Percentiles rank a stretch among this genome's conserved stretches.
Conservation (phyloP, 306 rosid species). For the Vigna unguiculata region DNA sequence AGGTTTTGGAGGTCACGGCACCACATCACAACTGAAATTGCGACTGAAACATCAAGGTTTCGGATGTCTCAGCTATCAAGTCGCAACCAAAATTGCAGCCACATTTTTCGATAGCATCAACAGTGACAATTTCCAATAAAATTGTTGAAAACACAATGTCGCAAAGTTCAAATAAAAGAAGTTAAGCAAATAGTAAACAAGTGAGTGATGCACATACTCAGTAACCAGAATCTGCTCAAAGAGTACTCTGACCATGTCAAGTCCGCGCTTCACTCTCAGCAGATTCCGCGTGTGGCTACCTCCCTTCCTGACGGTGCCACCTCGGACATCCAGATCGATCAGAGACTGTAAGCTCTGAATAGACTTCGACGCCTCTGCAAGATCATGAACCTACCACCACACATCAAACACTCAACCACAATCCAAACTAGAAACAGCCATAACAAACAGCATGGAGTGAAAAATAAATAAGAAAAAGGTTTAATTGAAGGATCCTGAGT, state of each 20-base stretch:
- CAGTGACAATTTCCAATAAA: not conserved
- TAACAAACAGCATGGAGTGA: not conserved
- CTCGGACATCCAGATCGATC: slow-evolving; percentile 72
- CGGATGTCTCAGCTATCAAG: not conserved
- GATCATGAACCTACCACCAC: slow-evolving; percentile 73
- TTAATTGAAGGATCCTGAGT: not conserved
- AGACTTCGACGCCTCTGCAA: slow-evolving; percentile 80
- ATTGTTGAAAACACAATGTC: not conserved
- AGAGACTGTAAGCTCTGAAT: slow-evolving; percentile 61
- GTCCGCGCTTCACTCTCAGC: slow-evolving; percentile 88
- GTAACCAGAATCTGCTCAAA: slow-evolving; percentile 76
- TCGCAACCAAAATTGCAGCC: not conserved
- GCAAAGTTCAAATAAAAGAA: not conserved
- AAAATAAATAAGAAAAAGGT: not conserved
- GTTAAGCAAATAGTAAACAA: not conserved
- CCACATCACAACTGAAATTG: not conserved
- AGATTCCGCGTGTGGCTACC: slow-evolving; percentile 94
- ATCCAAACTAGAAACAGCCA: not conserved
- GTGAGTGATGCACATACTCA: slow-evolving; percentile 58
- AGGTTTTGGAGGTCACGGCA: not conserved
- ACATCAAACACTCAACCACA: slow-evolving; percentile 4
- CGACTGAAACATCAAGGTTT: not conserved
- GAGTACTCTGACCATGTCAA: slow-evolving; percentile 88
- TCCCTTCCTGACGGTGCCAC: slow-evolving; percentile 58
- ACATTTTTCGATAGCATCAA: not conserved